A percentile compares a stretch with the other conserved stretches of the same genome.
These are phyloP conservation scores for Cystobasidium onofrii DNA, from an alignment of 768 basidiomycete species.

Conservation along the genomic window DNA sequence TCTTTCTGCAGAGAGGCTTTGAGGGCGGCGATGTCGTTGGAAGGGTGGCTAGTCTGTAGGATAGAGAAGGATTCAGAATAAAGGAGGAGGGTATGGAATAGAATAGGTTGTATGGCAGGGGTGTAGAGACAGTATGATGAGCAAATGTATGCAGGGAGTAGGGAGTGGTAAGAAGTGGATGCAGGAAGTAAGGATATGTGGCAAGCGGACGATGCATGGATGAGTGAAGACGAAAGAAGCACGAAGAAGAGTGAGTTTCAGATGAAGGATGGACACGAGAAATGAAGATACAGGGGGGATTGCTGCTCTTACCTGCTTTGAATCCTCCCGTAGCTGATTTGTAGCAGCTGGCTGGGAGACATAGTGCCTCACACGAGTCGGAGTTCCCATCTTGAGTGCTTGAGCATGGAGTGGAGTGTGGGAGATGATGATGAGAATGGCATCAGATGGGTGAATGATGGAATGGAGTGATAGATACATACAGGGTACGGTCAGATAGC, in stretches of 20 bases:
- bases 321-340: not conserved
- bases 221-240: too few species aligned
- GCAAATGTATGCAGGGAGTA: not conserved
- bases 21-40: not conserved
- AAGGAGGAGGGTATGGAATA: too few species aligned
- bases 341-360: not conserved
- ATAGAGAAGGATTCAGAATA: too few species aligned
- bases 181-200: not conserved
- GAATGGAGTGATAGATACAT: not conserved
- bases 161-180: not conserved
- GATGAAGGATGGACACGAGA: too few species aligned
- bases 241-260: too few species aligned
- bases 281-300: too few species aligned
- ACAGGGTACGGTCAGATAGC: not conserved
- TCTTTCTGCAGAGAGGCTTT: not conserved
- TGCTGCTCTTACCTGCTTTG: not conserved
- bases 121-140: too few species aligned
- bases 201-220: too few species aligned
- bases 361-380: not conserved
- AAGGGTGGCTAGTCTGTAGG: not conserved
- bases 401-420: not conserved
- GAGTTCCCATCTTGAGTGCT: not conserved
- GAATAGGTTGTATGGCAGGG: too few species aligned
- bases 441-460: not conserved
- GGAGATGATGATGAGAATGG: too few species aligned